Conservation (phyloP, 2,329 filamentous ascomycete genomes). For the Aureobasidium sp. region DNA sequence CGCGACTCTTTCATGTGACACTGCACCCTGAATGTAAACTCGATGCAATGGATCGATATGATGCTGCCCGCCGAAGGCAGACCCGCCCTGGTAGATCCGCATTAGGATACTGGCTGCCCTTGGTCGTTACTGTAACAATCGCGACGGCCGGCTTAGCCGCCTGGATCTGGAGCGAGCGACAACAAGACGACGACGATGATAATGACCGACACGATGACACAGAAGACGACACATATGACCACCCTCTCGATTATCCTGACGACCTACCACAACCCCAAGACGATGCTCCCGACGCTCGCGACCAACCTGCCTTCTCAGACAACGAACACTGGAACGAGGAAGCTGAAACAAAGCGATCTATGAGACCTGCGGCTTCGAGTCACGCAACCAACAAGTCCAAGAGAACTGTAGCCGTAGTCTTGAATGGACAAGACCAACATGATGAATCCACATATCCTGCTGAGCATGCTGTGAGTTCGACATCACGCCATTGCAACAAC, state of each 20-base stretch:
- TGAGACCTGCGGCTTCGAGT: slow-evolving; percentile 29
- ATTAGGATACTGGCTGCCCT: slow-evolving; percentile 80
- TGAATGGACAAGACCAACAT: slow-evolving; percentile 68
- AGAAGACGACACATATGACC: slow-evolving; percentile 24
- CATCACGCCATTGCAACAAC: not conserved
- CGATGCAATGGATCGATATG: slow-evolving; percentile 7
- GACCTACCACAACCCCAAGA: not conserved
- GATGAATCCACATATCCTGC: slow-evolving; percentile 50
- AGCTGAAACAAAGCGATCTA: slow-evolving; percentile 55
- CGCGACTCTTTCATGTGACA: not conserved
- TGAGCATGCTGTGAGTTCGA: slow-evolving; percentile 68
- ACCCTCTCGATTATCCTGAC: slow-evolving; percentile 11
- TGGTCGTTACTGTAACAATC: slow-evolving; percentile 77
- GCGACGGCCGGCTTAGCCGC: slow-evolving; percentile 79
- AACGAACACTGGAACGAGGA: slow-evolving; percentile 91
- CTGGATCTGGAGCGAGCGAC: slow-evolving; percentile 90
- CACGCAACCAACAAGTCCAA: slow-evolving; percentile 22
- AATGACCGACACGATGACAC: slow-evolving; percentile 46
- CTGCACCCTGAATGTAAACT: not conserved
- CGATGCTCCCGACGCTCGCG: not conserved
- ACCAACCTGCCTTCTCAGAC: slow-evolving; percentile 42
- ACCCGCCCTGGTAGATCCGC: slow-evolving; percentile 45
- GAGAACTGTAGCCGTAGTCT: slow-evolving; percentile 79
- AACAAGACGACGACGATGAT: slow-evolving; percentile 61
- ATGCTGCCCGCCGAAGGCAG: slow-evolving; percentile 41